Base-by-base conservation (phyloP, 2,329 filamentous ascomycete species). In the Penicillium rolfsii region DNA sequence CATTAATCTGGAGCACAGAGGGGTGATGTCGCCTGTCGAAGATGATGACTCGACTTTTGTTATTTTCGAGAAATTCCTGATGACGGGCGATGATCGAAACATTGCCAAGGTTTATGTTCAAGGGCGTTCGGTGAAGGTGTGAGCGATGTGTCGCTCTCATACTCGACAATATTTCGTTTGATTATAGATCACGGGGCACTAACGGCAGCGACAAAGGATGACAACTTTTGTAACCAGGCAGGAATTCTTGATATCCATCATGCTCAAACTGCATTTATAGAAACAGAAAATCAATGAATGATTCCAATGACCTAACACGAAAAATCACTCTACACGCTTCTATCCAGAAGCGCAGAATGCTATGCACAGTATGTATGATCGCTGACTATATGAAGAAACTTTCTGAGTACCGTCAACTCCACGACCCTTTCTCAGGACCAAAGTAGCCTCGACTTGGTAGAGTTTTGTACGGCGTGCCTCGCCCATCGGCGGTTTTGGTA, bases 71-170 rank as follows among this genome's bases (percentile, higher is more conserved):
- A 89, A 88, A 76, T 89, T 87, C 61, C 66, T 89, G 33, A 87
- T 88, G 84, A 88, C 85, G 2, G 86, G 85, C 0, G 86, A 89
- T 69, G 87, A 89, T 68, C 77, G 87, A 4, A 88, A 88, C 64
- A 85, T 88, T 55, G 68, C 71, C 0, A 70, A 78, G 22, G 86
- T 88, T 0, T 88, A 79, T 72, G 83, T 88, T 0, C 68, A 73
- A 6, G 85, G 85, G 1, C 71, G 75, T 11, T 71, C 66, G 14
- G 75, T 80, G 19, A 75, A 74, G 46, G 52, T 41, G 38, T 67
- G 33, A 61, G 9, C n/a, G 4, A 26, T 6, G 43, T 46, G 5
- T 9, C 0, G 11, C 35, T 36, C 14, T 36, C 35, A 36, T 36
- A 36, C 35, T 36, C 11, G 35, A 36, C 35, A 36, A 36, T 36